phyloP scores from a whole-genome alignment of 164 flowering plant genomes.

The Houttuynia cordata region DNA sequence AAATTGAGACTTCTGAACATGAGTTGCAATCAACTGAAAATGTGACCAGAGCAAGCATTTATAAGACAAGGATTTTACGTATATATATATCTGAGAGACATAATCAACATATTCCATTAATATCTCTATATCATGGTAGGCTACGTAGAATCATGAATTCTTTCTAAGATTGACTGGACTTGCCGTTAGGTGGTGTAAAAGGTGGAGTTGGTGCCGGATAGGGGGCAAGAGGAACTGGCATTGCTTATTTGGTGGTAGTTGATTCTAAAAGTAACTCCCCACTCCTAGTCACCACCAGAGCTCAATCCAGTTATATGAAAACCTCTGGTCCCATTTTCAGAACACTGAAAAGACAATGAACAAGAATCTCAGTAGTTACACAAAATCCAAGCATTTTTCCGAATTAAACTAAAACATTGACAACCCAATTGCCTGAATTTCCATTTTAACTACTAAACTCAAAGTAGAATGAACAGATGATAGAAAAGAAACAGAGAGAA shows the following conservation, averaged over 20 bases:
- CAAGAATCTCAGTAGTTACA: neutral
- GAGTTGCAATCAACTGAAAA: too few relatives aligned
- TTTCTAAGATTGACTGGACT: neutral
- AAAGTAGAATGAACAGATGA: neutral
- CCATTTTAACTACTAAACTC: neutral
- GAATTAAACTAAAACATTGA: too few relatives aligned
- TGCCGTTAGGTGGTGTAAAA: constrained; percentile 53
- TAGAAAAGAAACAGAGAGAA: neutral
- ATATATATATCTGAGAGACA: too few relatives aligned
- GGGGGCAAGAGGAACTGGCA: constrained; percentile 95
- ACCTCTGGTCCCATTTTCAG: neutral
- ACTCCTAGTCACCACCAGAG: neutral
- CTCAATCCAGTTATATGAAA: neutral
- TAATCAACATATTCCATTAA: too few relatives aligned
- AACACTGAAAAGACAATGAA: neutral
- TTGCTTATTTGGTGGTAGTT: constrained; percentile 16
- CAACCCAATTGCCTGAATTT: neutral
- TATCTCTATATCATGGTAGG: too few relatives aligned
- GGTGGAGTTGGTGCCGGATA: constrained; percentile 68
- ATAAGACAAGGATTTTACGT: too few relatives aligned
- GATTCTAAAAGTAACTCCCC: neutral
- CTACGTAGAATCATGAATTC: too few relatives aligned
- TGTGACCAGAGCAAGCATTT: too few relatives aligned
- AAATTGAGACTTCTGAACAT: too few relatives aligned
- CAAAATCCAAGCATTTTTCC: neutral